Conservation (phyloP, 108 stramenopile genomes). For the Stephanodiscus triporus region DNA sequence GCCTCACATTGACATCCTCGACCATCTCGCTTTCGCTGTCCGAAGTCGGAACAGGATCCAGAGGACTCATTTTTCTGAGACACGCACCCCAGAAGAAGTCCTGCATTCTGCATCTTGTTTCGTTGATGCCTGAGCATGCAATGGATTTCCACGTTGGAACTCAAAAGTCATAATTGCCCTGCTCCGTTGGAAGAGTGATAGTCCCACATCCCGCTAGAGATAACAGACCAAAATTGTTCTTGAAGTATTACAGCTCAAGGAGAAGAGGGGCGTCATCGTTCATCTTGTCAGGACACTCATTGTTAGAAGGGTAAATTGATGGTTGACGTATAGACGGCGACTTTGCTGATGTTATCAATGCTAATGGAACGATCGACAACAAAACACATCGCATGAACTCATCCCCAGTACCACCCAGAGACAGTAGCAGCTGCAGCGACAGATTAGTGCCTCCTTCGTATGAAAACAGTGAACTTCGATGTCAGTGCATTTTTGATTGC, state of each 20-base stretch:
- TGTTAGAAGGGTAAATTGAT: constrained; percentile 32
- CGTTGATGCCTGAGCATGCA: constrained; percentile 9
- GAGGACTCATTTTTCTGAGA: constrained; percentile 24
- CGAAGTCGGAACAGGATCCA: constrained; percentile 14
- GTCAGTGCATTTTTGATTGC: no score
- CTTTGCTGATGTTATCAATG: constrained; percentile 7
- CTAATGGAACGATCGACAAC: constrained; percentile 21
- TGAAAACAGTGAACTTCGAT: no score
- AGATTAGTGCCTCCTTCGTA: no score
- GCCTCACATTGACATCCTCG: not conserved
- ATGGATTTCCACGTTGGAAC: constrained; percentile 37
- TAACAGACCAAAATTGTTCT: constrained; percentile 35
- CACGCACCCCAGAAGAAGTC: constrained; percentile 38
- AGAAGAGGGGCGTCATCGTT: not conserved
- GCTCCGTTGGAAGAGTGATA: constrained; percentile 26
- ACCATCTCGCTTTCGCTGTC: constrained; percentile 12
- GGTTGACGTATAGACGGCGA: constrained; percentile 21
- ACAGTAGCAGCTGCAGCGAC: no score
- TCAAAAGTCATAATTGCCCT: constrained; percentile 21
- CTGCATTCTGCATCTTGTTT: constrained; percentile 22
- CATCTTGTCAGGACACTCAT: no score
- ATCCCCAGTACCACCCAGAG: constrained; percentile 6
- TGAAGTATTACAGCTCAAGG: constrained; percentile 26
- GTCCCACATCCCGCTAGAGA: constrained; percentile 33
- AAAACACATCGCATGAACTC: constrained; percentile 1